Evolutionary conservation across 1,284 basidiomycete species (phyloP).

Genomic region (Vanrija sp.): DNA sequence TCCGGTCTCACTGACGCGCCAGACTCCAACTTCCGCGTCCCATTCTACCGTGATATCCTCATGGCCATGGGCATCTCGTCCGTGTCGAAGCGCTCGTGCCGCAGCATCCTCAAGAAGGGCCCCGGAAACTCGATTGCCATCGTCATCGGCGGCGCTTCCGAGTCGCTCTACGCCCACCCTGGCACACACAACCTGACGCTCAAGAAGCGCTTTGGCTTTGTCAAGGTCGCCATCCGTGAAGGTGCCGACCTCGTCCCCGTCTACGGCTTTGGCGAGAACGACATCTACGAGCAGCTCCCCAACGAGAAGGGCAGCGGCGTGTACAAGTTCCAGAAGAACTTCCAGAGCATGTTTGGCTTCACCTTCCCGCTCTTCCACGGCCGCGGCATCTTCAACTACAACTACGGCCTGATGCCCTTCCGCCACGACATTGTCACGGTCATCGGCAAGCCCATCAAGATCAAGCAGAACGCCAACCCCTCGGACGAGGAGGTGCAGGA

Average conservation of each 20-base stretch:
- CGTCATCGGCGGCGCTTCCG: conserved; percentile 93
- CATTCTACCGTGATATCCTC: conserved; percentile 88
- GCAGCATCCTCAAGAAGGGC: conserved; percentile 75
- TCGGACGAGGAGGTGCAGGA: conserved; percentile 72
- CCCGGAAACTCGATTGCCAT: conserved; percentile 76
- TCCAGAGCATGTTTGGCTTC: conserved; percentile 89
- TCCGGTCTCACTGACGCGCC: neutral
- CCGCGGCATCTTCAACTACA: conserved; percentile 61
- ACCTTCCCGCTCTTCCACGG: conserved; percentile 95
- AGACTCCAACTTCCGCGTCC: conserved; percentile 81
- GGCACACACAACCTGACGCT: conserved; percentile 88
- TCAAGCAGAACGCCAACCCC: conserved; percentile 72
- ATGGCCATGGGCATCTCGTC: conserved; percentile 82
- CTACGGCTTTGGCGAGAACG: conserved; percentile 97
- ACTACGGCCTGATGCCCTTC: conserved; percentile 68
- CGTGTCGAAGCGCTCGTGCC: conserved; percentile 84
- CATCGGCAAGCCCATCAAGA: conserved; percentile 57
- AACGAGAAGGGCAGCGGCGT: conserved; percentile 90
- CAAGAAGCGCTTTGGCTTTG: conserved; percentile 79
- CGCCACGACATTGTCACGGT: conserved; percentile 91
- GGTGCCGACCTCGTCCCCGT: conserved; percentile 92
- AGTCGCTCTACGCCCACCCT: conserved; percentile 86
- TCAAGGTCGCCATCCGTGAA: conserved; percentile 91
- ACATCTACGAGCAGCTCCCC: conserved; percentile 90
- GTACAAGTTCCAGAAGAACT: conserved; percentile 79